These are phyloP conservation scores for Russula brevipes DNA, from an alignment of 768 basidiomycete species.

Conservation along the genomic window DNA sequence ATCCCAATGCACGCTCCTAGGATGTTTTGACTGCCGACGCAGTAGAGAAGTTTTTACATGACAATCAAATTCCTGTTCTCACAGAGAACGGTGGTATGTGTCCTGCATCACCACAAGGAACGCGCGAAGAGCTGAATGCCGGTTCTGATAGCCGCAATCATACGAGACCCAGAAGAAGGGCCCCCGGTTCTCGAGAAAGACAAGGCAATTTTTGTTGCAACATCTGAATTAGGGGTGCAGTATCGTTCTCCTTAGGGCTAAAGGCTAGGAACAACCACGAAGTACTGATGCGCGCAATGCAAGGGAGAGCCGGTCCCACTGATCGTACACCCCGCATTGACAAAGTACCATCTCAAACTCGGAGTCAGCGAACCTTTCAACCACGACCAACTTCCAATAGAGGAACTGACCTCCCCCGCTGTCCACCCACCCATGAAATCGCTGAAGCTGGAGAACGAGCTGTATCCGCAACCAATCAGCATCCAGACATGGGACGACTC, in stretches of 20 bases:
- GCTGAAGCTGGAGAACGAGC: background rate
- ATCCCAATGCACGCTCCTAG: no score
- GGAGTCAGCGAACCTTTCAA: background rate
- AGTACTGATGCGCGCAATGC: background rate
- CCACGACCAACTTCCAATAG: background rate
- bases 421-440: background rate
- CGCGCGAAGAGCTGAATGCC: no score
- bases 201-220: no score
- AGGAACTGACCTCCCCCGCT: background rate
- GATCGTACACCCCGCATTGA: background rate
- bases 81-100: no score
- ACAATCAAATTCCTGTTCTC: no score
- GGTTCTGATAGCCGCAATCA: no score
- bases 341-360: background rate
- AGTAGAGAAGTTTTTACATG: no score
- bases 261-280: background rate
- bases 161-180: no score
- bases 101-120: no score
- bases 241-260: background rate
- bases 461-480: background rate
- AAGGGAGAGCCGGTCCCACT: constrained; percentile 1
- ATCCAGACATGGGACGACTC: background rate
- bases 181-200: no score
- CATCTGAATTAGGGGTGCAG: background rate
- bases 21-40: no score